Conservation (phyloP, 2,329 filamentous ascomycete genomes). For the Neophaeococcomyces mojaviensis region DNA sequence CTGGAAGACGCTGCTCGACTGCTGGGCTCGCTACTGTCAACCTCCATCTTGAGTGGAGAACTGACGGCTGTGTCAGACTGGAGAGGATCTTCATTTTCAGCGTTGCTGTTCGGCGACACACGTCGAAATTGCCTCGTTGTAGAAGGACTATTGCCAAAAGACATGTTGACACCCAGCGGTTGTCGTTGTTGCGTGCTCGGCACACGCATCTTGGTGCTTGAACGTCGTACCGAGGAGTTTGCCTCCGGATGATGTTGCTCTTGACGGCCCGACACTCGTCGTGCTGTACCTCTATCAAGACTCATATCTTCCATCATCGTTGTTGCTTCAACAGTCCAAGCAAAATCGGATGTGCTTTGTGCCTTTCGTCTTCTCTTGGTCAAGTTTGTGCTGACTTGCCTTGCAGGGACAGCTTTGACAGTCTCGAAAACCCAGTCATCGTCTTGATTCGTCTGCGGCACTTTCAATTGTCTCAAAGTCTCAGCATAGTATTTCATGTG, state of each 20-base stretch:
- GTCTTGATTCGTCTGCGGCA: slow-evolving; percentile 55
- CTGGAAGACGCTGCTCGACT: neutral
- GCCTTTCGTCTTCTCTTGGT: slow-evolving; percentile 40
- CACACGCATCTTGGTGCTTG: slow-evolving; percentile 32
- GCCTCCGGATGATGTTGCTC: slow-evolving; percentile 23
- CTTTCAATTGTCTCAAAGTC: slow-evolving; percentile 63
- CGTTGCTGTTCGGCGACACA: slow-evolving; percentile 58
- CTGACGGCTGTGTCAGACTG: neutral
- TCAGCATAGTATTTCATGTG: slow-evolving; percentile 88
- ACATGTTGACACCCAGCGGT: slow-evolving; percentile 81
- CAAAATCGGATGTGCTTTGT: slow-evolving; percentile 31
- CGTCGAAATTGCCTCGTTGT: slow-evolving; percentile 87
- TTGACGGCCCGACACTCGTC: slow-evolving; percentile 43
- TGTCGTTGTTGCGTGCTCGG: slow-evolving; percentile 54
- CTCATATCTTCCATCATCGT: slow-evolving; percentile 34
- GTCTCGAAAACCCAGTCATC: slow-evolving; percentile 97
- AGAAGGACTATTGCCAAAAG: slow-evolving; percentile 86
- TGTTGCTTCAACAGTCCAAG: slow-evolving; percentile 28
- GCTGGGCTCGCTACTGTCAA: slow-evolving; percentile 26
- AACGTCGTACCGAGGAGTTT: slow-evolving; percentile 32
- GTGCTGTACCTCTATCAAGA: slow-evolving; percentile 23
- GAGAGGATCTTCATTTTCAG: slow-evolving; percentile 9
- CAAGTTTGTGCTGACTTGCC: slow-evolving; percentile 49
- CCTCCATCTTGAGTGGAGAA: slow-evolving; percentile 4
- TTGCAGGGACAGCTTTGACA: slow-evolving; percentile 61